Percentiles rank a stretch among this genome's conserved stretches.
Evolutionary conservation across 441 rosid species (phyloP).

Genomic region (Daphne laureola): DNA sequence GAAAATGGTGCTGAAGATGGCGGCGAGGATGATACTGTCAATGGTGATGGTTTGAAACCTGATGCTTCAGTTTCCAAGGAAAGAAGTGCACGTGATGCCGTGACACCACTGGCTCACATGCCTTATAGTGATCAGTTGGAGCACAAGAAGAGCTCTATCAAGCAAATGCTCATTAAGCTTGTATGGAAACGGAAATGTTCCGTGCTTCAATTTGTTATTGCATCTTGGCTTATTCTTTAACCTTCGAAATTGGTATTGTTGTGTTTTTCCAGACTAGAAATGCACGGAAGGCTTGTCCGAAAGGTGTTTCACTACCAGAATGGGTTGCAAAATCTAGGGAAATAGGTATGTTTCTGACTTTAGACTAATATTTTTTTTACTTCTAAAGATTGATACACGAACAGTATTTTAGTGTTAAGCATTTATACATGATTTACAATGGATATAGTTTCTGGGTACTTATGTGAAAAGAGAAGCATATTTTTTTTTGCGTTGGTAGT

Average conservation of each 20-base stretch:
- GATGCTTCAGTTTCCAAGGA: slow-evolving; percentile 26
- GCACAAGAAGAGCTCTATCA: slow-evolving; percentile 52
- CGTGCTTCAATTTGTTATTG: slow-evolving; percentile 1
- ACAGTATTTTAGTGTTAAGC: too few species aligned
- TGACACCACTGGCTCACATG: slow-evolving; percentile 70
- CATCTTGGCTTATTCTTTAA: slow-evolving; percentile 10
- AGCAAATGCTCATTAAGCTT: slow-evolving; percentile 63
- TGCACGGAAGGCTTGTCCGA: slow-evolving; percentile 83
- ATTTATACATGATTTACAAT: too few species aligned
- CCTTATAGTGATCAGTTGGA: slow-evolving; percentile 60
- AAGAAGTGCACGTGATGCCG: slow-evolving; percentile 73
- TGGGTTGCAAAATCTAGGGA: slow-evolving; percentile 79
- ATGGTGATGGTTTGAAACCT: slow-evolving; percentile 18
- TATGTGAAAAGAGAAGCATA: too few species aligned
- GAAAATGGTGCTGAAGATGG: slow-evolving; percentile 31
- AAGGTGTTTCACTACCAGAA: slow-evolving; percentile 69
- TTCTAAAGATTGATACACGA: too few species aligned
- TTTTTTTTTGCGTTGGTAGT: too few species aligned
- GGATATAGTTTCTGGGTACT: too few species aligned
- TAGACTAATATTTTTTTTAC: too few species aligned
- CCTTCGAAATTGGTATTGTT: slow-evolving; percentile 18
- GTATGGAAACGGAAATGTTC: slow-evolving; percentile 24
- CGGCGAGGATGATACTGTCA: slow-evolving; percentile 24
- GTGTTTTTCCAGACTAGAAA: slow-evolving; percentile 63
- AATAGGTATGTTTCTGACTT: slow-evolving; percentile 43